These are phyloP conservation scores for Pharnaceum exiguum DNA, from an alignment of 148 eudicot species.

Conservation along the genomic window DNA sequence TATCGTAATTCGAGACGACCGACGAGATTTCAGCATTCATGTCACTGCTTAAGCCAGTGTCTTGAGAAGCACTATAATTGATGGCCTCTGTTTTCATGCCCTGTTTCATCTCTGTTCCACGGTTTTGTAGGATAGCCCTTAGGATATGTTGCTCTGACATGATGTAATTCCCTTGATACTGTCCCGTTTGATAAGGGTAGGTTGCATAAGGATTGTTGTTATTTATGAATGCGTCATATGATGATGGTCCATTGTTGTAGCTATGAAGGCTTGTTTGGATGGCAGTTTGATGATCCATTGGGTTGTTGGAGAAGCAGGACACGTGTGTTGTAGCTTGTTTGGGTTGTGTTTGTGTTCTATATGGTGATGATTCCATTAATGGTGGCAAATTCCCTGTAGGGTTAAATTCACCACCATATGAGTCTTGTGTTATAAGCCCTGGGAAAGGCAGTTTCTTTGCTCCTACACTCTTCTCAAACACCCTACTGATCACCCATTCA, in stretches of 20 bases:
- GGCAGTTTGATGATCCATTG: conserved; percentile 14
- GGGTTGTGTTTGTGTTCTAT: background rate
- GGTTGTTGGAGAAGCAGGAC: conserved; percentile 97
- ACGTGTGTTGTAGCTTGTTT: conserved; percentile 36
- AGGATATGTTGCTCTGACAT: conserved; percentile 43
- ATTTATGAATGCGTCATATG: background rate
- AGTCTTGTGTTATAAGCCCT: conserved; percentile 16
- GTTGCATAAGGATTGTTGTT: conserved; percentile 2
- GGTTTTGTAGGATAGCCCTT: conserved; percentile 40
- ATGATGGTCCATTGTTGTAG: conserved; percentile 6
- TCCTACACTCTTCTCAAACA: conserved; percentile 43
- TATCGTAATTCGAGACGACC: conserved; percentile 39
- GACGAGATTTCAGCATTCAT: conserved; percentile 55
- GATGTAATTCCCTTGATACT: conserved; percentile 22
- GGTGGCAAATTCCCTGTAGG: conserved; percentile 42
- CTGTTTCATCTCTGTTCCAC: conserved; percentile 35
- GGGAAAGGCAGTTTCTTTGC: conserved; percentile 38
- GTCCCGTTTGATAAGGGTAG: conserved; percentile 15
- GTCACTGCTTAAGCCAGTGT: conserved; percentile 46
- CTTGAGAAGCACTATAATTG: conserved; percentile 42
- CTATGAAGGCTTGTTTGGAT: conserved; percentile 24
- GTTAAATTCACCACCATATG: conserved; percentile 14
- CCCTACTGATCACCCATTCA: conserved; percentile 69
- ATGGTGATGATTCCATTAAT: conserved; percentile 46
- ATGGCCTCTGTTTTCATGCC: conserved; percentile 36